A percentile compares a stretch with the other conserved stretches of the same genome.
Evolutionary conservation across 495 filamentous ascomycete genomes (phyloP).

Genomic region (Gamarada debralockiae): DNA sequence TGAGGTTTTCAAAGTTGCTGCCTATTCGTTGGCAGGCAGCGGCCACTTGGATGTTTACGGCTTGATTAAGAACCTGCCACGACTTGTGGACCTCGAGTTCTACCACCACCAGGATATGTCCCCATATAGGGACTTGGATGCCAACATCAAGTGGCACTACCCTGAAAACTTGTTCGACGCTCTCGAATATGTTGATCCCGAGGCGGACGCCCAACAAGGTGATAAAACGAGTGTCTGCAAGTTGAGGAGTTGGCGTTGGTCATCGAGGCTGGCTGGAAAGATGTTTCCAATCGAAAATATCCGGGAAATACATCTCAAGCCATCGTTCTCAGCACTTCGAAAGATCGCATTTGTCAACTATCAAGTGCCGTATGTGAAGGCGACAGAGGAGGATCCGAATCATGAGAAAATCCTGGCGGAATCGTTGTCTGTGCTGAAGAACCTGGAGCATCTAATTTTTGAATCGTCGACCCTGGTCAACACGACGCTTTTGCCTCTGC

Average conservation of each 20-base stretch:
- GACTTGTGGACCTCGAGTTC: conserved; percentile 51
- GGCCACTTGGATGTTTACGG: conserved; percentile 37
- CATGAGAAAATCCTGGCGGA: conserved; percentile 42
- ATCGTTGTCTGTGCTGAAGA: conserved; percentile 55
- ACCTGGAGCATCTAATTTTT: conserved; percentile 60
- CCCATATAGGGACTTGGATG: conserved; percentile 46
- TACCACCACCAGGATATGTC: conserved; percentile 49
- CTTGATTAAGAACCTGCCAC: conserved; percentile 40
- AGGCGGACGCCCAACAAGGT: conserved; percentile 13
- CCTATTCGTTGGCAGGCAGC: conserved; percentile 27
- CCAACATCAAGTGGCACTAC: conserved; percentile 58
- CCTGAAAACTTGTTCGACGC: conserved; percentile 54
- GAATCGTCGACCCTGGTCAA: conserved; percentile 64
- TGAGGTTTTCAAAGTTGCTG: conserved; percentile 45
- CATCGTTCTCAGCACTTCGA: conserved; percentile 54
- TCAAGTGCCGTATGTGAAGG: conserved; percentile 39
- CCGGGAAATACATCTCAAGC: conserved; percentile 47
- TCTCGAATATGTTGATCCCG: conserved; percentile 34
- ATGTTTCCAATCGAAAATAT: conserved; percentile 47
- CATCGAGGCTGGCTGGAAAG: conserved; percentile 54
- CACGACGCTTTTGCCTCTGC: conserved; percentile 49
- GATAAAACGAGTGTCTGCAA: conserved; percentile 25
- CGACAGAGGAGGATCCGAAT: conserved; percentile 28
- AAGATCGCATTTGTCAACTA: conserved; percentile 65
- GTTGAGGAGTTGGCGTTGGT: conserved; percentile 77